A percentile compares a stretch with the other conserved stretches of the same genome.
These are phyloP conservation scores for Phytophthora meadii DNA, from an alignment of 352 stramenopile species.

Conservation along the genomic window DNA sequence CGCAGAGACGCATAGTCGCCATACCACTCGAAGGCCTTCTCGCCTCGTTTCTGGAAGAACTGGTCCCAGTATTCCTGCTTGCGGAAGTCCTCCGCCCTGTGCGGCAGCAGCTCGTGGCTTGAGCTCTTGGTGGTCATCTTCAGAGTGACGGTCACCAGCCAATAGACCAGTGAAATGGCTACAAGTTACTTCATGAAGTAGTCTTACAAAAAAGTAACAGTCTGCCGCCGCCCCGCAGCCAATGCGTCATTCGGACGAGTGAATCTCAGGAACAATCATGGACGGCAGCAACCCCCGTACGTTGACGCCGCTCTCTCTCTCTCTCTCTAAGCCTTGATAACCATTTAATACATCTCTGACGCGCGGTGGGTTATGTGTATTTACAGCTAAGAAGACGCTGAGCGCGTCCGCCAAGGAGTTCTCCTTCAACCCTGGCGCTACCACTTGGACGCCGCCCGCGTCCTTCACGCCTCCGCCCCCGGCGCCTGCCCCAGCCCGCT, in stretches of 20 bases:
- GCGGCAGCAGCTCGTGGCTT: constrained; percentile 53
- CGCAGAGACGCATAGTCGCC: constrained; percentile 61
- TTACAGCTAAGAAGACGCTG: constrained; percentile 66
- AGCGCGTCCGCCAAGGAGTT: constrained; percentile 75
- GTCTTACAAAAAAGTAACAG: no score
- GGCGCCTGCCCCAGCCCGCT: constrained; percentile 37
- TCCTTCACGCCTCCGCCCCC: constrained; percentile 52
- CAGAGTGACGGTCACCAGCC: constrained; percentile 9
- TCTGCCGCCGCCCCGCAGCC: no score
- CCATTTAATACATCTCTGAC: background rate
- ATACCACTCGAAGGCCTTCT: constrained; percentile 86
- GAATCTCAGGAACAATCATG: constrained; percentile 23
- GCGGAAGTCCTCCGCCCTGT: constrained; percentile 63
- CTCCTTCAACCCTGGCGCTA: constrained; percentile 79
- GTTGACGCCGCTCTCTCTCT: constrained; percentile 14
- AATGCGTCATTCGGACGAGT: constrained; percentile 18
- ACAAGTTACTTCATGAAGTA: constrained; percentile 19
- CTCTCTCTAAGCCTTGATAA: background rate
- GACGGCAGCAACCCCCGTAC: constrained; percentile 52
- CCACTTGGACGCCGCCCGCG: constrained; percentile 64
- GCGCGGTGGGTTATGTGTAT: background rate
- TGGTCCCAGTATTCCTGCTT: constrained; percentile 78
- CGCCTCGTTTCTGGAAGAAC: constrained; percentile 77
- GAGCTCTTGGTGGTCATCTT: constrained; percentile 13
- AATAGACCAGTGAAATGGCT: constrained; percentile 1